Base-by-base conservation (phyloP, 805 yeast species). In the Kluyveromyces aestuarii region DNA sequence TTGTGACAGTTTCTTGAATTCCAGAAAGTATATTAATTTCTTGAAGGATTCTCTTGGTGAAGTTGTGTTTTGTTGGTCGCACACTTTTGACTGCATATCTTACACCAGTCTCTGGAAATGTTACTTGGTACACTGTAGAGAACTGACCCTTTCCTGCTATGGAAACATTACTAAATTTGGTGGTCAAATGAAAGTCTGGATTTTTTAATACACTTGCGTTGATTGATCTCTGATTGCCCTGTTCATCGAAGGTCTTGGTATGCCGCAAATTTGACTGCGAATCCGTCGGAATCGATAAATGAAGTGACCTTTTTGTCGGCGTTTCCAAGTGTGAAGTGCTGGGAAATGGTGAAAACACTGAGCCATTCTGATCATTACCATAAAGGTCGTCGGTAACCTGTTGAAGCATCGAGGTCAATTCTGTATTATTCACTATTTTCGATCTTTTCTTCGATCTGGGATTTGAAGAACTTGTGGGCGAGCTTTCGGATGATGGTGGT, bases 1-100 rank as follows among this genome's bases (percentile, higher is more conserved):
- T 30, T 67, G 53, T 35, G 81, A 67, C 30, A 82, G 84, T 46
- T 40, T 53, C 56, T 16, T 52, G 55, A 6, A 64, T 59, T 30
- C 57, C 60, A 8, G 60, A 57, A 11, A 64, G 46, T 11, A 64
- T 41, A 47, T 58, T 61, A n/a, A 64, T 58, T 39, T 64, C 68
- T 50, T 61, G 67, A 17, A 63, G 44, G 10, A 64, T 62, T 37
- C 62, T 54, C 41, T 53, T 55, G 17, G 55, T 49, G 1, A 60
- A 55, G 47, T 59, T 63, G 40, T 56, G 51, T 48, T 61, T 62
- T 37, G 57, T 62, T 33, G 80, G 77, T 59, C 84, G 87, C 27
- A 93, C 80, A 50, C 96, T 75, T 66, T 93, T 93, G 46, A 93
- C 93, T 0, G 98, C 98, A 64, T 81, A 88, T 58, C 78, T 62